These are phyloP conservation scores for Diphasiastrum complanatum DNA, from an alignment of 83 land plant genomes.

Conservation along the genomic window DNA sequence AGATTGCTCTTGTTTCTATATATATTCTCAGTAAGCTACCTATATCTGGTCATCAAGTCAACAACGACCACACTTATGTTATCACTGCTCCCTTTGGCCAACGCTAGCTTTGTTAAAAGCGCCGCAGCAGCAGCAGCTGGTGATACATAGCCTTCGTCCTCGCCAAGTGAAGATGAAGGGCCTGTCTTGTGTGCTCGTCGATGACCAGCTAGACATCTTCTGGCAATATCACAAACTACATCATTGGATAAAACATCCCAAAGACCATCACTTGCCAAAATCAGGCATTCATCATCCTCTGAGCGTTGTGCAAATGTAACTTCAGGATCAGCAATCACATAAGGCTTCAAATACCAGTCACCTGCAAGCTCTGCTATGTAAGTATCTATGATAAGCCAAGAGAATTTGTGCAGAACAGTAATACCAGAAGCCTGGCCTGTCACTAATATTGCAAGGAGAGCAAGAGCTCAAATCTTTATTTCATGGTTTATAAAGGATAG, in stretches of 20 bases:
- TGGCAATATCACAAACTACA: constrained; percentile 42
- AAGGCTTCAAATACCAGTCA: constrained; percentile 39
- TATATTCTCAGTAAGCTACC: too few species aligned
- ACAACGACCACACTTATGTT: constrained; percentile 66
- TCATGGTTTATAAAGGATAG: background rate
- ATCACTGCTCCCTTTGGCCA: constrained; percentile 45
- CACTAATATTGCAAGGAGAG: too few species aligned
- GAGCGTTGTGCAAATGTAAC: constrained; percentile 30
- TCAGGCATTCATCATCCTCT: constrained; percentile 45
- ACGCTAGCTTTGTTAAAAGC: constrained; percentile 43
- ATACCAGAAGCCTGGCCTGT: background rate
- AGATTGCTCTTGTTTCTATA: too few species aligned
- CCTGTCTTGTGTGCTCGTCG: constrained; percentile 2
- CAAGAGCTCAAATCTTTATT: background rate
- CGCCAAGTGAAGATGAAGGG: background rate
- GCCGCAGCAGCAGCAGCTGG: constrained; percentile 38
- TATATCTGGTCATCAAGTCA: constrained; percentile 38
- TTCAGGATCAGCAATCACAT: constrained; percentile 46
- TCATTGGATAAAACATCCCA: constrained; percentile 57
- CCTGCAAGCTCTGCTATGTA: constrained; percentile 25
- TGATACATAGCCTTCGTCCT: background rate
- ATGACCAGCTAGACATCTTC: constrained; percentile 36
- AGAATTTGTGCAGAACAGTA: background rate
- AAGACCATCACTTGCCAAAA: constrained; percentile 52
- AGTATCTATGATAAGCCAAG: background rate